Conservation (phyloP, 1,139 yeast species). For the Hyphopichia buzzinii region DNA sequence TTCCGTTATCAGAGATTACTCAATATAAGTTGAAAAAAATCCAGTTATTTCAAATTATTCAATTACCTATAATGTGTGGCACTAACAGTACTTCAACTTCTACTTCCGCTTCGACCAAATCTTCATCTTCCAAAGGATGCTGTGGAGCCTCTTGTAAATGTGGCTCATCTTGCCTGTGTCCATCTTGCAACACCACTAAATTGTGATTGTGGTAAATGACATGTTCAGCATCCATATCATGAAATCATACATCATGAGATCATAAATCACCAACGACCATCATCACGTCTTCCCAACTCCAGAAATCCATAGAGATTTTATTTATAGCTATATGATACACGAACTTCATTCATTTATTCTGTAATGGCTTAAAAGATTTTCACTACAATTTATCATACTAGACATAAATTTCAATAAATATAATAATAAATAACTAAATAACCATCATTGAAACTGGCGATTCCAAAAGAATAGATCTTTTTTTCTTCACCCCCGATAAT, state of each 20-base stretch:
- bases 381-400: too few relatives aligned
- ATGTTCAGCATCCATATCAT: too few relatives aligned
- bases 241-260: too few relatives aligned
- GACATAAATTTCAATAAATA: slow-evolving; percentile 2
- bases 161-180: slow-evolving; percentile 35
- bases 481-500: too few relatives aligned
- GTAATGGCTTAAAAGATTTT: too few relatives aligned
- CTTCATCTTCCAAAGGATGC: slow-evolving; percentile 12
- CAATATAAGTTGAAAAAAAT: too few relatives aligned
- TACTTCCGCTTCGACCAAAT: slow-evolving; percentile 14
- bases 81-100: slow-evolving; percentile 10
- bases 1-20: too few relatives aligned
- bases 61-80: background rate
- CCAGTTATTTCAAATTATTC: too few relatives aligned
- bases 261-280: too few relatives aligned
- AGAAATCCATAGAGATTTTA: background rate
- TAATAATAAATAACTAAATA: slow-evolving; percentile 3
- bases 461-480: background rate
- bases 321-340: background rate
- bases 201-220: slow-evolving; percentile 22
- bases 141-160: slow-evolving; percentile 38
- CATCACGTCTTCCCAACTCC: too few relatives aligned
- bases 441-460: background rate
- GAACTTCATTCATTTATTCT: too few relatives aligned
- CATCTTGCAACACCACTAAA: slow-evolving; percentile 42